phyloP scores from a whole-genome alignment of 805 yeast species.

The Nakazawaea pomicola region DNA sequence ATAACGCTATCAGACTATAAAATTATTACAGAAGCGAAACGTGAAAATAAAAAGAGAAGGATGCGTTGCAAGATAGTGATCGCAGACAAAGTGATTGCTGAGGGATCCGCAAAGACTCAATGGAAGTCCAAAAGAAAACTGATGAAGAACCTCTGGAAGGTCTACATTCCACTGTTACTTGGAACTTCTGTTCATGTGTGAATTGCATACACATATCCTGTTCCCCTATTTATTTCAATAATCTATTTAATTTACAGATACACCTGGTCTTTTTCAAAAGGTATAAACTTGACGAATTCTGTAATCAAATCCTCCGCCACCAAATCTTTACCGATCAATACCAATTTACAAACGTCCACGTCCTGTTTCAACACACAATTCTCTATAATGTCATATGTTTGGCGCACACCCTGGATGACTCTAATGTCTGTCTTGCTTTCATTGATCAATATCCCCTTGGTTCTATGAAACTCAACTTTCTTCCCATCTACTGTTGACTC shows the following conservation, averaged over 20 bases:
- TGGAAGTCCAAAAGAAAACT: slow-evolving; percentile 4
- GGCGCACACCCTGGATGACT: slow-evolving; percentile 89
- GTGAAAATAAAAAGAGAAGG: too few relatives aligned
- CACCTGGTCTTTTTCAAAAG: slow-evolving; percentile 1
- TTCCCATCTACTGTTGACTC: slow-evolving; percentile 42
- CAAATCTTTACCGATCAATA: slow-evolving; percentile 70
- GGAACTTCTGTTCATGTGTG: too few relatives aligned
- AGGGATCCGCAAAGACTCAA: background rate
- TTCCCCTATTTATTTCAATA: background rate
- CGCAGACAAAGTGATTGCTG: background rate
- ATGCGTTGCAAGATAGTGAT: background rate
- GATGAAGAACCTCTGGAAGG: background rate
- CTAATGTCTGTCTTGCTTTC: slow-evolving; percentile 32
- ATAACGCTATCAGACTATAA: background rate
- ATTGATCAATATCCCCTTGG: slow-evolving; percentile 69
- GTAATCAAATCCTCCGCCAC: slow-evolving; percentile 27
- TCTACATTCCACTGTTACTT: background rate
- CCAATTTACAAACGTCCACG: slow-evolving; percentile 48
- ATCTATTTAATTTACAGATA: background rate
- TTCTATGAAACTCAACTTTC: slow-evolving; percentile 67
- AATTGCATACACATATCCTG: background rate
- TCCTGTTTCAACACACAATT: slow-evolving; percentile 30
- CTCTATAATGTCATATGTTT: slow-evolving; percentile 77
- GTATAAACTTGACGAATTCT: slow-evolving; percentile 24
- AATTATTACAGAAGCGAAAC: too few relatives aligned